Evolutionary conservation across 306 rosid species (phyloP).

Genomic region (Cicer arietinum): DNA sequence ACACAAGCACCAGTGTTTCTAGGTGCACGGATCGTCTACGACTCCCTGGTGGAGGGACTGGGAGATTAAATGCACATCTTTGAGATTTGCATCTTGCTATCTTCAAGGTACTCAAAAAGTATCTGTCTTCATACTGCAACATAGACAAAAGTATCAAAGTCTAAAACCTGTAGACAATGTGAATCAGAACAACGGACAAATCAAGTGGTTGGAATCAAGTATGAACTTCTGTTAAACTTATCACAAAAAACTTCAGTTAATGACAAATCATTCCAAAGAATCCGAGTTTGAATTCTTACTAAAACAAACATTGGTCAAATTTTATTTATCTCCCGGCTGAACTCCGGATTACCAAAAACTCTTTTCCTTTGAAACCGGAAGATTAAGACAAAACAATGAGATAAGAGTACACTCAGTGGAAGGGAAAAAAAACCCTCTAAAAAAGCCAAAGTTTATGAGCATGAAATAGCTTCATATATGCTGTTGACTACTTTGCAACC

Average conservation of each 20-base stretch:
- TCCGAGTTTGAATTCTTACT: too few species aligned
- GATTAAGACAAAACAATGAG: not conserved
- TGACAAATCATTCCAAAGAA: too few species aligned
- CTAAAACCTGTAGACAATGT: not conserved
- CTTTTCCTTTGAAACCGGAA: too few species aligned
- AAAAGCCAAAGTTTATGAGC: not conserved
- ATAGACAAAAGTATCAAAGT: conserved; percentile 35
- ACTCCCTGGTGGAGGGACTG: conserved; percentile 34
- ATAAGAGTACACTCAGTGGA: conserved; percentile 3
- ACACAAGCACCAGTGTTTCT: conserved; percentile 66
- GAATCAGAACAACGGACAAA: conserved; percentile 7
- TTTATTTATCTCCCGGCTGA: too few species aligned
- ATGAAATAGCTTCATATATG: conserved; percentile 8
- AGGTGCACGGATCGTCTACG: conserved; percentile 59
- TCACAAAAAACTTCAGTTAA: too few species aligned
- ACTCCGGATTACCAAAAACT: too few species aligned
- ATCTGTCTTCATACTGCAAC: conserved; percentile 52
- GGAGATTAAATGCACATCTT: conserved; percentile 48
- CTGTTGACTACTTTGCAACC: not conserved
- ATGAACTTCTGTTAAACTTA: too few species aligned
- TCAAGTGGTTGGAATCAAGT: too few species aligned
- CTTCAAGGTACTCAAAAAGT: conserved; percentile 59
- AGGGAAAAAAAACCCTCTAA: not conserved
- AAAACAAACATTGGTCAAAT: too few species aligned
- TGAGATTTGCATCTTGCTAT: conserved; percentile 70